phyloP scores from a whole-genome alignment of 352 stramenopile genomes.

The Globisporangium sylvaticum region DNA sequence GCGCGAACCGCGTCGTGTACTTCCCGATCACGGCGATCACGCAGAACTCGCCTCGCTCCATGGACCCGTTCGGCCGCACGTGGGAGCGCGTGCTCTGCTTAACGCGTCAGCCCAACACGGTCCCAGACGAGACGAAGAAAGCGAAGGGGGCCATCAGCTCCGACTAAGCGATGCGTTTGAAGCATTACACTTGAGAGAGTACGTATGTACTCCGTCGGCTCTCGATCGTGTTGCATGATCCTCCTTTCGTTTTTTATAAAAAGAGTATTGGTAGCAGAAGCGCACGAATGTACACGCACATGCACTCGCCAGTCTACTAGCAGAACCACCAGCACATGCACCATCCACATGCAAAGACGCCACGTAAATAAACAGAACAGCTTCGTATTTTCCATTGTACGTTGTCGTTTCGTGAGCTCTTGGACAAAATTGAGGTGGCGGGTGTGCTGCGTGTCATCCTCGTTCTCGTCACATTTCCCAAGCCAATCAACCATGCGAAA shows the following conservation, averaged over 20 bases:
- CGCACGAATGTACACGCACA: background rate
- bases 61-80: background rate
- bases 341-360: background rate
- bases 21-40: background rate
- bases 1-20: background rate
- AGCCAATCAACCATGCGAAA: too few species aligned
- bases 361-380: background rate
- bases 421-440: too few species aligned
- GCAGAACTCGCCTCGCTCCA: background rate
- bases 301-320: background rate
- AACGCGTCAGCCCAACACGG: background rate
- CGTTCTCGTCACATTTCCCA: too few species aligned
- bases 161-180: background rate
- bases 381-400: background rate
- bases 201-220: background rate
- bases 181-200: background rate
- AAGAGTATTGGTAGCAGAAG: background rate
- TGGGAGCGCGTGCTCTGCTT: background rate
- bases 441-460: too few species aligned
- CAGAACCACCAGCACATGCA: background rate
- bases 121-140: background rate
- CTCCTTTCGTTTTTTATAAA: background rate
- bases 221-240: background rate
- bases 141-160: background rate
- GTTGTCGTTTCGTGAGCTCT: too few species aligned